These are phyloP conservation scores for Penstemon eatonii DNA, from an alignment of 257 asterid genomes.

Conservation along the genomic window DNA sequence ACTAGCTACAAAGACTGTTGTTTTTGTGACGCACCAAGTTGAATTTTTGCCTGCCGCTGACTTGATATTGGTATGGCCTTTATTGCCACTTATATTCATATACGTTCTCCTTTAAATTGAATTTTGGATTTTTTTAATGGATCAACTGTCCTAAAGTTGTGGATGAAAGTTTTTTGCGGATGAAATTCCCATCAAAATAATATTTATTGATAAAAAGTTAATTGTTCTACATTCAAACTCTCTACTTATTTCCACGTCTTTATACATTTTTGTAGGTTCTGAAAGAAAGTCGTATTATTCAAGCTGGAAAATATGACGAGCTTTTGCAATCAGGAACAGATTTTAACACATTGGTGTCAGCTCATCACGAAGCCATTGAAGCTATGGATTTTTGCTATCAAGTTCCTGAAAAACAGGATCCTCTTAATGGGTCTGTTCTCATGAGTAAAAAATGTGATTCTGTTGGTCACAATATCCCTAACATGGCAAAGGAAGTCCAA, in stretches of 20 bases:
- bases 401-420: slow-evolving; percentile 52
- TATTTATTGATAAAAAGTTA: slow-evolving; percentile 2
- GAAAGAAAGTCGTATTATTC: slow-evolving; percentile 85
- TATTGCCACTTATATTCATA: not conserved
- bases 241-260: slow-evolving; percentile 19
- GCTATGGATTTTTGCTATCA: slow-evolving; percentile 82
- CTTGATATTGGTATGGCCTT: slow-evolving; percentile 78
- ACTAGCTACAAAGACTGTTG: slow-evolving; percentile 73
- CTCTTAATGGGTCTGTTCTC: slow-evolving; percentile 50
- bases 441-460: slow-evolving; percentile 59
- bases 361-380: slow-evolving; percentile 97
- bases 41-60: slow-evolving; percentile 95
- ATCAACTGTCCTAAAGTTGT: too few relatives aligned
- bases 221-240: slow-evolving; percentile 16
- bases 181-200: not conserved
- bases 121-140: not conserved
- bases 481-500: slow-evolving; percentile 57
- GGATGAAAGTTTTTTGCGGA: too few relatives aligned
- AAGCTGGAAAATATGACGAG: slow-evolving; percentile 94
- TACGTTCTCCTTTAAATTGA: slow-evolving; percentile 1
- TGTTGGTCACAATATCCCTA: slow-evolving; percentile 49
- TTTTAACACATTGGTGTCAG: slow-evolving; percentile 78
- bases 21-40: slow-evolving; percentile 96
- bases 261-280: slow-evolving; percentile 59
- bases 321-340: slow-evolving; percentile 97